Evolutionary conservation across 73 alveolate genomes (phyloP), one percentile per base, ranked within the genome.

Genomic region (Paramecium primaurelia): DNA sequence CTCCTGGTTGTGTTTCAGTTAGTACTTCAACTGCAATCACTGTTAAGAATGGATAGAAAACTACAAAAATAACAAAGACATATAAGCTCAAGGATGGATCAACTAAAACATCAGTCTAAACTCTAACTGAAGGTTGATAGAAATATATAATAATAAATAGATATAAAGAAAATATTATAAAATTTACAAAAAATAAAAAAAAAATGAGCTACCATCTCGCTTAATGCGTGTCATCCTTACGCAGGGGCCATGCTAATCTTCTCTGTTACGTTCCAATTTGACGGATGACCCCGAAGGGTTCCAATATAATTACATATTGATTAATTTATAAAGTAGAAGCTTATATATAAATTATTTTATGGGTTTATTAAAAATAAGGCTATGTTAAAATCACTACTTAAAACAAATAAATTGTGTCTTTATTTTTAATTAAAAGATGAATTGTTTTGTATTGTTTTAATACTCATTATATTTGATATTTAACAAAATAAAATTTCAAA

Each of bases 201-300:
- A 80, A 80, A 80, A 80, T 80, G 91, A 80, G 91, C 91, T 80
- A 80, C 91, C 91, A 80, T 80, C 91, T 80, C 91, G 91, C 91
- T 80, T 80, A 80, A 80, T 96, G 99, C 99, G 99, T 98, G 99
- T 98, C 99, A 98, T 98, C 99, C 99, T 98, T 98, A 99, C 99
- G 99, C 99, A 98, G 99, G 99, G 99, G 99, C 99, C 99, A 98
- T 98, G 99, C 99, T 98, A 98, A 98, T 98, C 99, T 98, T 98
- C 99, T 98, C 99, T 98, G 99, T 98, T 97, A 97, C 99, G 99
- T 98, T 98, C 99, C 99, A 98, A 98, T 98, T 98, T 98, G 77
- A 80, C 91, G 91, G 91, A 80, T 80, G 91, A 45, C 91, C 91
- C 91, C 91, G 91, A 80, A 80, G 91, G 91, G 91, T 45, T 80